phyloP scores from a whole-genome alignment of 164 flowering plant genomes.

The Litsea cubeba region DNA sequence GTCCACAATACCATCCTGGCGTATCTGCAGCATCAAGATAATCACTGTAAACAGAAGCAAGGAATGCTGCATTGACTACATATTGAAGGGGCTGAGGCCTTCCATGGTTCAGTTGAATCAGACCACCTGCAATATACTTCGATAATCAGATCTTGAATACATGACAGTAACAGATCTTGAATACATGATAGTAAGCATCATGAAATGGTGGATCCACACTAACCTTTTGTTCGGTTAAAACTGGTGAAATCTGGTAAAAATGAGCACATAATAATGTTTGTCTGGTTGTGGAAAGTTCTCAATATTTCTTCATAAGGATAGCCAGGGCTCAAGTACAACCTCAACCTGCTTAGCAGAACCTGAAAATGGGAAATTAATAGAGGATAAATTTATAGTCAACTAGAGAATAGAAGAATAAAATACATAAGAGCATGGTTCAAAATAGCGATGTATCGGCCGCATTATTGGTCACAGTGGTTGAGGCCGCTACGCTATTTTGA shows the following conservation, averaged over 20 bases:
- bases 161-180: too few species aligned
- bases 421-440: background rate
- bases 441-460: too few species aligned
- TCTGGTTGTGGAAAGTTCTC: constrained; percentile 86
- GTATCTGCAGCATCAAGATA: constrained; percentile 96
- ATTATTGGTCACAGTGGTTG: too few species aligned
- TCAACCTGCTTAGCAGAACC: constrained; percentile 86
- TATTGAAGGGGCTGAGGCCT: constrained; percentile 94
- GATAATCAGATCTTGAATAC: background rate
- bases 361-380: constrained; percentile 17
- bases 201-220: background rate
- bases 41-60: constrained; percentile 78
- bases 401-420: background rate
- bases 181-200: background rate
- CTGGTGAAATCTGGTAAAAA: constrained; percentile 68
- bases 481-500: too few species aligned
- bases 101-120: constrained; percentile 91
- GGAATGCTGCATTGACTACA: constrained; percentile 88
- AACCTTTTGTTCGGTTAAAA: constrained; percentile 91
- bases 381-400: background rate
- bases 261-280: constrained; percentile 88
- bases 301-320: constrained; percentile 94
- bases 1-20: constrained; percentile 99
- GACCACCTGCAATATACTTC: constrained; percentile 52
- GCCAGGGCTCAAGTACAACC: constrained; percentile 94